phyloP scores from a whole-genome alignment of 2,329 filamentous ascomycete genomes.

The Ramularia endophylla region DNA sequence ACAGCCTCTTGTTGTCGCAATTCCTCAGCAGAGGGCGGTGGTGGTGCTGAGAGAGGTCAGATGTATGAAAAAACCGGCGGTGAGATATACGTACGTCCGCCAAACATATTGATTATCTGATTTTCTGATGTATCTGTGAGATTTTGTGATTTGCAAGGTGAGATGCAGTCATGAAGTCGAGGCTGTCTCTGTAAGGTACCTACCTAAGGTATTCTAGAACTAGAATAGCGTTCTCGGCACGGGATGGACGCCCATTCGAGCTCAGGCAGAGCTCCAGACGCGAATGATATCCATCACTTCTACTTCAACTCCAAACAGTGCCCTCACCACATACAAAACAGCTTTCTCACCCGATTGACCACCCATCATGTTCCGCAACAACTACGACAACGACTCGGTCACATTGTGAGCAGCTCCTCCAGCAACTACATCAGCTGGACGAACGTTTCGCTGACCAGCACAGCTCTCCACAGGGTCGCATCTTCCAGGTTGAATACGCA shows the following conservation, averaged over 20 bases:
- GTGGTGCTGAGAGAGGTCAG: slow-evolving; percentile 50
- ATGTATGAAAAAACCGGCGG: background rate
- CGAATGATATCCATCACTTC: no score
- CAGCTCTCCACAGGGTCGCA: slow-evolving; percentile 97
- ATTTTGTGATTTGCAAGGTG: no score
- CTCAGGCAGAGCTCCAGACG: no score
- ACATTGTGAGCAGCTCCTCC: slow-evolving; percentile 69
- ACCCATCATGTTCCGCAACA: slow-evolving; percentile 85
- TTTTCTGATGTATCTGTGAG: no score
- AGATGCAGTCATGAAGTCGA: no score
- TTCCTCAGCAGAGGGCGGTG: slow-evolving; percentile 64
- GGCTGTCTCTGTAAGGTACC: no score
- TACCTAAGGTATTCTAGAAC: no score
- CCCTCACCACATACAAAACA: no score
- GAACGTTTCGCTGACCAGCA: slow-evolving; percentile 2
- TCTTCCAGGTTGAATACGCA: slow-evolving; percentile 99
- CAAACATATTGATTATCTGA: slow-evolving; percentile 21
- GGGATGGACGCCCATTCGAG: no score
- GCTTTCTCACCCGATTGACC: slow-evolving; percentile 3
- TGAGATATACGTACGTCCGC: slow-evolving; percentile 18
- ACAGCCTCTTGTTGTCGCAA: slow-evolving; percentile 61
- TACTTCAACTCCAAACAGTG: no score
- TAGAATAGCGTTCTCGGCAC: no score
- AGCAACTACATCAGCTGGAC: background rate
- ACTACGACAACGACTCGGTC: slow-evolving; percentile 99